Conservation (phyloP, 331 rosid species). For the Cydonia oblonga region DNA sequence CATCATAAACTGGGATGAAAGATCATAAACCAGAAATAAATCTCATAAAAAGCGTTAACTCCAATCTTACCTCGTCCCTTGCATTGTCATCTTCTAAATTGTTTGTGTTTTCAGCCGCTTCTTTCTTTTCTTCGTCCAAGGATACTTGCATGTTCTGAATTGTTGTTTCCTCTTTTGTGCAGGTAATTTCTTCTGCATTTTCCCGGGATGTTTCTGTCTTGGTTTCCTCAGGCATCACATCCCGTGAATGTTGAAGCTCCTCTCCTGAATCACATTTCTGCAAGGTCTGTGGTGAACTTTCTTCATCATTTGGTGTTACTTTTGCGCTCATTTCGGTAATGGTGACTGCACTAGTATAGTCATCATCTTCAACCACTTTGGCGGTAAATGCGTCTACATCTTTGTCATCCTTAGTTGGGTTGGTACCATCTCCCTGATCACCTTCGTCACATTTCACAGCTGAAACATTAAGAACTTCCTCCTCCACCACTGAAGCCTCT, state of each 20-base stretch:
- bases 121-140: constrained; percentile 11
- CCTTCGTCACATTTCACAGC: not conserved
- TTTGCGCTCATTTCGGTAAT: not conserved
- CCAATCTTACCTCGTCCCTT: constrained; percentile 17
- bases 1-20: not conserved
- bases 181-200: not conserved
- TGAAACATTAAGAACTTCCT: not conserved
- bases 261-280: constrained; percentile 8
- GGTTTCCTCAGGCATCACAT: not conserved
- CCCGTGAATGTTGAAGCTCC: constrained; percentile 9
- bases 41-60: not conserved
- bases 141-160: not conserved
- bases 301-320: constrained; percentile 2
- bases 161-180: constrained; percentile 1
- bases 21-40: not conserved
- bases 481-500: not conserved
- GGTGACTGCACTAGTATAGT: not conserved
- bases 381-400: not conserved
- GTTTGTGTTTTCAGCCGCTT: constrained; percentile 6
- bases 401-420: constrained; percentile 5
- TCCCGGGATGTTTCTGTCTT: constrained; percentile 8
- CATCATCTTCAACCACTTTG: not conserved
- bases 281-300: constrained; percentile 2
- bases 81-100: not conserved
- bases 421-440: not conserved